A percentile compares a stretch with the other conserved stretches of the same genome.
phyloP scores from a whole-genome alignment of 345 rosid species.

The Kernera saxatilis region DNA sequence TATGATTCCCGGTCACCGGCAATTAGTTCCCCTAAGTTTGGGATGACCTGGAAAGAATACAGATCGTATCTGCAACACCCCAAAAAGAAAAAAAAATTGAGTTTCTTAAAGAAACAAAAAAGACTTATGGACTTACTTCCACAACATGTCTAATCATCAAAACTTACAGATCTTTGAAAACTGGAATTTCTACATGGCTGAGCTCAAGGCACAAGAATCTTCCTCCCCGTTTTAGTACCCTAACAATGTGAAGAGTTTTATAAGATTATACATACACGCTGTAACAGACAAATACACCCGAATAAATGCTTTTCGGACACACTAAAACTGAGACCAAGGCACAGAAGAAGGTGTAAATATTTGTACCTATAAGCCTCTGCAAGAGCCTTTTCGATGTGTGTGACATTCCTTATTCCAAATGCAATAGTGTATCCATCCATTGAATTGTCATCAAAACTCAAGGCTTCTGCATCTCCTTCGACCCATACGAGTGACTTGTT shows the following conservation, averaged over 20 bases:
- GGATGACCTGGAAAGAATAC: slow-evolving; percentile 82
- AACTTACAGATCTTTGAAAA: slow-evolving; percentile 85
- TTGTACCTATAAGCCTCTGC: slow-evolving; percentile 75
- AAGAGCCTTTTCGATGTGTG: slow-evolving; percentile 89
- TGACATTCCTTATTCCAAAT: slow-evolving; percentile 96
- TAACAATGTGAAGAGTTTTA: slow-evolving; percentile 12
- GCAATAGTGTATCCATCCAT: slow-evolving; percentile 98
- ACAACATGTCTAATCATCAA: not conserved
- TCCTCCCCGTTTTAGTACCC: slow-evolving; percentile 92
- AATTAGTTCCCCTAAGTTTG: slow-evolving; percentile 73
- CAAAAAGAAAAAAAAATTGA: slow-evolving; percentile 3
- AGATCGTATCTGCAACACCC: slow-evolving; percentile 64
- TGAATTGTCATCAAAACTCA: slow-evolving; percentile 62
- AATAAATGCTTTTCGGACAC: not conserved
- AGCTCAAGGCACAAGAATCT: slow-evolving; percentile 94
- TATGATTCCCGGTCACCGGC: slow-evolving; percentile 81
- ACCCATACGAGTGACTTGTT: slow-evolving; percentile 77
- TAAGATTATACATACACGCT: not conserved
- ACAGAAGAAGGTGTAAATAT: not conserved
- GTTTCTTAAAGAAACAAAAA: not conserved
- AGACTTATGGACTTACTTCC: not conserved
- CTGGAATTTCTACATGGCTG: slow-evolving; percentile 81
- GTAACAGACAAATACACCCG: not conserved
- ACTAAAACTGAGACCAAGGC: not conserved
- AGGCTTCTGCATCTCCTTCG: slow-evolving; percentile 89